Conservation (phyloP, 2,329 filamentous ascomycete species). For the Ampelomyces quisqualis region DNA sequence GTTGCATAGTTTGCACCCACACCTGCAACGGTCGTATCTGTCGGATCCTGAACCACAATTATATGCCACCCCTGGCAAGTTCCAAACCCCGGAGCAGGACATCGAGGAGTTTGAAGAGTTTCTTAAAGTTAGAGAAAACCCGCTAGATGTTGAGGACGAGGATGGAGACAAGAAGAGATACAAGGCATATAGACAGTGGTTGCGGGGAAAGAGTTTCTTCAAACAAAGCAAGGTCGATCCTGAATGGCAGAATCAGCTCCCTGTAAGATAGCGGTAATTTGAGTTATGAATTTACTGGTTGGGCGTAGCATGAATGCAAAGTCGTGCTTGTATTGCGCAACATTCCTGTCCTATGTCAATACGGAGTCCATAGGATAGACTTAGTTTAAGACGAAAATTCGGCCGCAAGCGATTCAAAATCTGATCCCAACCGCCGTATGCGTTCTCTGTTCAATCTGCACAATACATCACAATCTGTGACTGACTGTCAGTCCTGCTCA, state of each 20-base stretch:
- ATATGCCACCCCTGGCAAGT: conserved; percentile 35
- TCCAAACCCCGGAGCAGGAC: conserved; percentile 62
- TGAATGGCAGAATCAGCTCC: conserved; percentile 46
- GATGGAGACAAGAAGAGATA: conserved; percentile 91
- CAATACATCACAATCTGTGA: too few species aligned
- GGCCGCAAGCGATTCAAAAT: too few species aligned
- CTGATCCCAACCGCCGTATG: too few species aligned
- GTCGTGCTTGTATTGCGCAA: too few species aligned
- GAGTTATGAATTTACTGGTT: neutral
- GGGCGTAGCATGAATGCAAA: neutral
- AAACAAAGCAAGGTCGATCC: conserved; percentile 70
- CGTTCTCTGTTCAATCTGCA: too few species aligned
- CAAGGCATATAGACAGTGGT: conserved; percentile 94
- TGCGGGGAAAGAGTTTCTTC: conserved; percentile 91
- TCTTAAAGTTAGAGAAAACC: conserved; percentile 74
- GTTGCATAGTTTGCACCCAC: conserved; percentile 17
- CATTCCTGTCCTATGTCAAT: too few species aligned
- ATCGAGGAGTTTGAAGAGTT: conserved; percentile 74
- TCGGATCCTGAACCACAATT: conserved; percentile 5
- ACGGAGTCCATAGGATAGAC: too few species aligned
- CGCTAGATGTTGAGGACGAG: conserved; percentile 82
- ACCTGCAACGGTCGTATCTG: conserved; percentile 13
- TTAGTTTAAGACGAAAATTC: too few species aligned
- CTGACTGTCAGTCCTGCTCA: too few species aligned
- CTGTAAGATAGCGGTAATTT: conserved; percentile 24